A percentile compares a stretch with the other conserved stretches of the same genome.
These are phyloP conservation scores for Russula lepida DNA, from an alignment of 768 basidiomycete species.

Conservation along the genomic window DNA sequence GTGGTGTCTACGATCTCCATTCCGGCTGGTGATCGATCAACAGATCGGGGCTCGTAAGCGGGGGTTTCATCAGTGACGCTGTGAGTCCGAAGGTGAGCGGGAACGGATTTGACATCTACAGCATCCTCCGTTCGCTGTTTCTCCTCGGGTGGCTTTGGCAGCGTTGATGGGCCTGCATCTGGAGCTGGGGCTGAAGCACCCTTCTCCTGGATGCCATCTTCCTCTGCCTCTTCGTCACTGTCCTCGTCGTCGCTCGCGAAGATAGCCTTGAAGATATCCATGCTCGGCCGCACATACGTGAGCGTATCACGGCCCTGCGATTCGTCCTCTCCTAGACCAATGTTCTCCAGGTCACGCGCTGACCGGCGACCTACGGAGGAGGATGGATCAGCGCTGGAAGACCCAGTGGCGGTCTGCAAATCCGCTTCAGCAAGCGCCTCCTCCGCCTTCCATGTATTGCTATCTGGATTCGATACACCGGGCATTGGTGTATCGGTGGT, in stretches of 20 bases:
- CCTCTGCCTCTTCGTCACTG: slow-evolving; percentile 57
- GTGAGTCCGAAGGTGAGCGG: slow-evolving; percentile 13
- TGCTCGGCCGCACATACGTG: slow-evolving; percentile 78
- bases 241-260: slow-evolving; percentile 94
- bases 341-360: slow-evolving; percentile 58
- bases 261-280: slow-evolving; percentile 96
- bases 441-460: slow-evolving; percentile 17
- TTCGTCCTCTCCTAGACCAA: slow-evolving; percentile 90
- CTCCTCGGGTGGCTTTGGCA: neutral
- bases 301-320: slow-evolving; percentile 80
- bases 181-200: neutral
- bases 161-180: neutral
- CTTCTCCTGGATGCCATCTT: slow-evolving; percentile 20
- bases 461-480: neutral
- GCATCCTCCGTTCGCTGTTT: neutral
- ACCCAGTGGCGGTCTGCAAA: slow-evolving; percentile 8
- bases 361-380: slow-evolving; percentile 6
- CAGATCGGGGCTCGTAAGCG: slow-evolving; percentile 13
- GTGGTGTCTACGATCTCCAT: slow-evolving; percentile 40
- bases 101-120: neutral
- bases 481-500: slow-evolving; percentile 27
- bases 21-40: neutral
- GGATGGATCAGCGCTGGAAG: neutral
- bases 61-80: neutral
- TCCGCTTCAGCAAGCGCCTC: slow-evolving; percentile 18